Conservation (phyloP, 2,329 filamentous ascomycete genomes). For the Dryadomyces sulphureus region DNA sequence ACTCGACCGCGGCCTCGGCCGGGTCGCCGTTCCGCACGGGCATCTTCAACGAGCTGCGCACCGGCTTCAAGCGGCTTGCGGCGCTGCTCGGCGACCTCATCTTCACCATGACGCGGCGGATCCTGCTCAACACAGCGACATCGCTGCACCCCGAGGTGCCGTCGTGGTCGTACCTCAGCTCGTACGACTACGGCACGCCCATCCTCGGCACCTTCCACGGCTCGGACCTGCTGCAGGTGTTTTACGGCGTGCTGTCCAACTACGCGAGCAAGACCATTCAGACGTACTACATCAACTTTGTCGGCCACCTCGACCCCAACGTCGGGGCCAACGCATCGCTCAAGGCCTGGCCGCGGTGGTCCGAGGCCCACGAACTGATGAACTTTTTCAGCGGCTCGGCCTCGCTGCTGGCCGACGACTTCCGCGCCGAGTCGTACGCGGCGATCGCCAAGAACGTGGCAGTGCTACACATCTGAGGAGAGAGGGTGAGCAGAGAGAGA, state of each 20-base stretch:
- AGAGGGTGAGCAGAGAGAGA: too few species aligned
- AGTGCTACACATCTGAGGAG: not conserved
- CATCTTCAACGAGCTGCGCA: constrained; percentile 53
- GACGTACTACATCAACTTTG: constrained; percentile 58
- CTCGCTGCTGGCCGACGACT: constrained; percentile 15
- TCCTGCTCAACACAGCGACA: constrained; percentile 37
- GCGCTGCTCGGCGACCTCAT: constrained; percentile 62
- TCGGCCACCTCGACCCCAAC: constrained; percentile 59
- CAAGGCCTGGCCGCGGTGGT: constrained; percentile 27
- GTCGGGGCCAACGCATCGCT: constrained; percentile 22
- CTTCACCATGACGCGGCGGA: constrained; percentile 57
- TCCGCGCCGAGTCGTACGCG: constrained; percentile 13
- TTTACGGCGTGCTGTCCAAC: constrained; percentile 48
- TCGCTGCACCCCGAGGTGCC: constrained; percentile 41
- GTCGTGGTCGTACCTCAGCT: constrained; percentile 60
- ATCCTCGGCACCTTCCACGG: constrained; percentile 68
- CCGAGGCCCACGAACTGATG: constrained; percentile 30
- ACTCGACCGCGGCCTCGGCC: constrained; percentile 36
- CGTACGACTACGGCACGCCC: constrained; percentile 56
- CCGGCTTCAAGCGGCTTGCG: constrained; percentile 62
- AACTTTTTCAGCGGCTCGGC: constrained; percentile 23
- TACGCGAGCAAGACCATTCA: constrained; percentile 45
- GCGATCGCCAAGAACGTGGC: constrained; percentile 8
- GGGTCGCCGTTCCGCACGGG: constrained; percentile 62
- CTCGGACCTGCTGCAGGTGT: constrained; percentile 53